Evolutionary conservation across 202 grass and related monocot genomes (phyloP).

Genomic region (Brachypodium distachyon): DNA sequence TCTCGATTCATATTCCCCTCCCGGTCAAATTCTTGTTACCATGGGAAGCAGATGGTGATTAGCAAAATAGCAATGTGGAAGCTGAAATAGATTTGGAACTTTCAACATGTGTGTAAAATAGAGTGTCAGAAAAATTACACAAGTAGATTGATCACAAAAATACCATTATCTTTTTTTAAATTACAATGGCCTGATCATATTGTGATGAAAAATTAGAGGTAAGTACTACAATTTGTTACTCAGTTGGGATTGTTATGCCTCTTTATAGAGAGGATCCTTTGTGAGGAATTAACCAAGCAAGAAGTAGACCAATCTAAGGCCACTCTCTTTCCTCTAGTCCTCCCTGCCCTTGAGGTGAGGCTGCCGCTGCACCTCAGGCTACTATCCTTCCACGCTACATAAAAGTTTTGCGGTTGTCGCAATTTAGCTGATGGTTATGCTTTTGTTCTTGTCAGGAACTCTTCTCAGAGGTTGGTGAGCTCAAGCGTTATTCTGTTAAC

Average conservation of each 20-base stretch:
- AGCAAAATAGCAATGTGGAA: no score
- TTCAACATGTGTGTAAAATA: not conserved
- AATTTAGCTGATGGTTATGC: slow-evolving; percentile 2
- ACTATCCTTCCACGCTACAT: no score
- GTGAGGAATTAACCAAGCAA: no score
- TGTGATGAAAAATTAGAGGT: not conserved
- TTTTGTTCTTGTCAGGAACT: slow-evolving; percentile 59
- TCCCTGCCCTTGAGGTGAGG: no score
- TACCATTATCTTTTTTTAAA: not conserved
- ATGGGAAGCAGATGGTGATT: not conserved
- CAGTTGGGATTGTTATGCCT: no score
- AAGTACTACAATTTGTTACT: no score
- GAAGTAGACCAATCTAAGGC: no score
- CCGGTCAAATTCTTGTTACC: not conserved
- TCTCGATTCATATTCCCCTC: not conserved
- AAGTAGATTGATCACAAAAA: not conserved
- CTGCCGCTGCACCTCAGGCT: no score
- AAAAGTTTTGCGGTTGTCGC: no score
- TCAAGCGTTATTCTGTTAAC: slow-evolving; percentile 76
- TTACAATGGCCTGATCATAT: not conserved
- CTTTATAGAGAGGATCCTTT: no score
- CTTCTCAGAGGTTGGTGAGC: slow-evolving; percentile 66
- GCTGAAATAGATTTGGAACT: no score
- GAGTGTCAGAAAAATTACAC: not conserved
- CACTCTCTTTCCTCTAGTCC: no score